Evolutionary conservation across 768 basidiomycete genomes (phyloP).

Genomic region (Trametes coccinea): DNA sequence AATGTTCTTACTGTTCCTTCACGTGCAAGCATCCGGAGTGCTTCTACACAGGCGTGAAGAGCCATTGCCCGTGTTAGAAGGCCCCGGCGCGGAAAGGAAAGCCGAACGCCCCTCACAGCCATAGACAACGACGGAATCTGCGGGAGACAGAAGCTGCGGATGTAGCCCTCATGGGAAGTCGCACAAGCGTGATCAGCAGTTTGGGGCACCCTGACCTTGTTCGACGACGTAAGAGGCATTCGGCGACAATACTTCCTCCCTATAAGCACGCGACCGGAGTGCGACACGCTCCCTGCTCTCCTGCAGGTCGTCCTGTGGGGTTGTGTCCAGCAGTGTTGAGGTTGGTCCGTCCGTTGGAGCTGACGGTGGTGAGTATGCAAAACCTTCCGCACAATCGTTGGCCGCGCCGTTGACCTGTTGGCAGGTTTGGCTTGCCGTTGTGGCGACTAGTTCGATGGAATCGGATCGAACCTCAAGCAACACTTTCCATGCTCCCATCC

Average conservation of each 20-base stretch:
- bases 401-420: neutral
- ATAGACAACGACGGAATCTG: neutral
- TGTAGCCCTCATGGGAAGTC: slow-evolving; percentile 11
- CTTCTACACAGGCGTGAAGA: neutral
- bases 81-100: neutral
- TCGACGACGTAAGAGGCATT: neutral
- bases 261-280: slow-evolving; percentile 2
- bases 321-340: too few relatives aligned
- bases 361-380: neutral
- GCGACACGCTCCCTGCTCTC: neutral
- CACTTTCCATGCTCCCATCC: neutral
- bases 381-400: too few relatives aligned
- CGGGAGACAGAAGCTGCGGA: slow-evolving; percentile 7
- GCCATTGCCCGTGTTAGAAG: neutral
- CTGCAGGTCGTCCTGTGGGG: neutral
- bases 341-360: neutral
- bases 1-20: neutral
- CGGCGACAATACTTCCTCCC: neutral
- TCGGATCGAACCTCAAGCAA: neutral
- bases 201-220: neutral
- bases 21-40: neutral
- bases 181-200: slow-evolving; percentile 2
- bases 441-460: slow-evolving; percentile 1
- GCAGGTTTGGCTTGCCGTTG: neutral
- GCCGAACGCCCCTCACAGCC: neutral